Base-by-base conservation (phyloP, 495 filamentous ascomycete genomes). In the Hypoxylon trugodes region DNA sequence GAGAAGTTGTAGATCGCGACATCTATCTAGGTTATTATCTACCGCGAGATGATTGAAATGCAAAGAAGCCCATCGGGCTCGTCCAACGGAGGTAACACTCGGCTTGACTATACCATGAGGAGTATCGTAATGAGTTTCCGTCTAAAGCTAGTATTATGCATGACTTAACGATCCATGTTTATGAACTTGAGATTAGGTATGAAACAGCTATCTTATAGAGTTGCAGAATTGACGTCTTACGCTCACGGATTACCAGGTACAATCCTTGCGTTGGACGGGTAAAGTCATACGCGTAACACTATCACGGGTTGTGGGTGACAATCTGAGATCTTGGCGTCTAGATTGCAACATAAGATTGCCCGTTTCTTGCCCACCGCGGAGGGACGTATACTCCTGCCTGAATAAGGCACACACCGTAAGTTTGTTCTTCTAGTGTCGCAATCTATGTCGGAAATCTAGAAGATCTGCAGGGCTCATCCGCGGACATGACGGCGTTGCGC, bases 271-370 rank as follows among this genome's bases (percentile, higher is more conserved):
- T 26, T 12, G 22, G 9, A 30, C 53, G 59, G 59, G 16, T 68
- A 68, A 68, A 68, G 42, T 58, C 32, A 38, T 38, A 61, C 45
- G 24, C 42, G 38, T 57, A 50, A 36, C 25, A 30, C 13, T 19
- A 40, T 13, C 19, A 59, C 33, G 12, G 15, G 8, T n/a, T 46
- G n/a, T n/a, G 33, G 37, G 53, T 43, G 19, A 63, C 41, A 45
- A 28, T 33, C 16, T 22, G n/a, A 10, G 9, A 26, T 25, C 59
- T 68, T 64, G 65, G 65, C 65, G 38, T 51, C 35, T 43, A 55
- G 47, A 68, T 55, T 59, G 53, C 12, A 35, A 55, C 62, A 35
- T 56, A 50, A 13, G 32, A 41, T 18, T 28, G n/a, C 33, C 18
- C 22, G 52, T 12, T n/a, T n/a, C n/a, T n/a, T 38, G 18, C 32